Conservation (phyloP, 106 monocot species). For the Apostasia ramifera region DNA sequence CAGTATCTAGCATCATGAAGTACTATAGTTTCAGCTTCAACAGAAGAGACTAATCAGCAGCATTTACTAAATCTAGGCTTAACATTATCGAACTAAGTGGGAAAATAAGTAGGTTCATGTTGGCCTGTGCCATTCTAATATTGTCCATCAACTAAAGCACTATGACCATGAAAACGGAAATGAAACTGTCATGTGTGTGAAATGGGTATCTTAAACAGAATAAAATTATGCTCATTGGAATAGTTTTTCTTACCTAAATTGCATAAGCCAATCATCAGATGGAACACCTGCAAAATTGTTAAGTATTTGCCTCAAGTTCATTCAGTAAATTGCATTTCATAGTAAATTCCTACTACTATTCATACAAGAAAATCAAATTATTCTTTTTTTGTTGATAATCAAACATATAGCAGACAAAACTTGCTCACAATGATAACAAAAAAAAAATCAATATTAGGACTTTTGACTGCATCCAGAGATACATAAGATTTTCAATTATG, state of each 20-base stretch:
- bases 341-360: too few relatives aligned
- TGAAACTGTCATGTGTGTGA: not conserved
- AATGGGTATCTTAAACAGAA: not conserved
- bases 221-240: not conserved
- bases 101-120: too few relatives aligned
- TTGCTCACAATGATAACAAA: too few relatives aligned
- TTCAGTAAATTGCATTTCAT: not conserved
- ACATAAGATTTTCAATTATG: too few relatives aligned
- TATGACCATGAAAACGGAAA: not conserved
- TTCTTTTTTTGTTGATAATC: too few relatives aligned
- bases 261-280: conserved; percentile 75
- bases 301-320: conserved; percentile 16
- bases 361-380: too few relatives aligned
- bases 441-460: too few relatives aligned
- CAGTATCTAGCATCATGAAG: not conserved
- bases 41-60: not conserved
- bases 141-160: not conserved
- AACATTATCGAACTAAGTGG: too few relatives aligned
- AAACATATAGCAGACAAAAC: too few relatives aligned
- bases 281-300: conserved; percentile 62
- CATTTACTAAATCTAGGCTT: not conserved
- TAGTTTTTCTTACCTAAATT: conserved; percentile 44
- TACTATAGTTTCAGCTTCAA: not conserved
- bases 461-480: too few relatives aligned
- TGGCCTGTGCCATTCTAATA: not conserved